Conservation (phyloP, 257 asterid species). For the Phtheirospermum japonicum region DNA sequence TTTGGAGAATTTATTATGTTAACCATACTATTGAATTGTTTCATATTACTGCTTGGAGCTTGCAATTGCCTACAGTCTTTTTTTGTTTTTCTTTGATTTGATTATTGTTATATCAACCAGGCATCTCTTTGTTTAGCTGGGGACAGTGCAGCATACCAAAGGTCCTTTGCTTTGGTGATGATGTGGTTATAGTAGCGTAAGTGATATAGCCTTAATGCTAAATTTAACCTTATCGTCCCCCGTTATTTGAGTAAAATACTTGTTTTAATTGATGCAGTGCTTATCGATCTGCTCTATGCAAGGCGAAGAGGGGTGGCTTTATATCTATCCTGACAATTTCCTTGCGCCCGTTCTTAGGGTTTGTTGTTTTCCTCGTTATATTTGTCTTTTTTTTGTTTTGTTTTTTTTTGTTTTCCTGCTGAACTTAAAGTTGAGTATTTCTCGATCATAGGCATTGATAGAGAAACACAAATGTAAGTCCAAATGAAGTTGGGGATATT, state of each 20-base stretch:
- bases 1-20: no score
- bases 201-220: slow-evolving; percentile 29
- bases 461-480: slow-evolving; percentile 77
- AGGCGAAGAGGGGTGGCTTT: slow-evolving; percentile 93
- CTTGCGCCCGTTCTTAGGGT: slow-evolving; percentile 93
- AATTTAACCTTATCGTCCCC: not conserved
- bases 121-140: slow-evolving; percentile 86
- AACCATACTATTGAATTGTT: not conserved
- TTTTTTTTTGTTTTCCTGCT: slow-evolving; percentile 16
- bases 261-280: slow-evolving; percentile 48
- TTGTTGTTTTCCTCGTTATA: not conserved
- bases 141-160: slow-evolving; percentile 86
- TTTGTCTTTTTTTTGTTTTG: not conserved
- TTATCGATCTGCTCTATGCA: slow-evolving; percentile 82
- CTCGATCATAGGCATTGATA: slow-evolving; percentile 50
- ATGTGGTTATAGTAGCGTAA: slow-evolving; percentile 96
- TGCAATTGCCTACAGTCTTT: not conserved
- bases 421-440: slow-evolving; percentile 6
- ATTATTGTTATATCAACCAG: slow-evolving; percentile 51
- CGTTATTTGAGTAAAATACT: no score
- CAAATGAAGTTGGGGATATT: no score
- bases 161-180: slow-evolving; percentile 88
- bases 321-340: slow-evolving; percentile 87
- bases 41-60: not conserved
- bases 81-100: not conserved